Evolutionary conservation across 2,329 filamentous ascomycete species (phyloP).

Genomic region (Colletotrichum horii): DNA sequence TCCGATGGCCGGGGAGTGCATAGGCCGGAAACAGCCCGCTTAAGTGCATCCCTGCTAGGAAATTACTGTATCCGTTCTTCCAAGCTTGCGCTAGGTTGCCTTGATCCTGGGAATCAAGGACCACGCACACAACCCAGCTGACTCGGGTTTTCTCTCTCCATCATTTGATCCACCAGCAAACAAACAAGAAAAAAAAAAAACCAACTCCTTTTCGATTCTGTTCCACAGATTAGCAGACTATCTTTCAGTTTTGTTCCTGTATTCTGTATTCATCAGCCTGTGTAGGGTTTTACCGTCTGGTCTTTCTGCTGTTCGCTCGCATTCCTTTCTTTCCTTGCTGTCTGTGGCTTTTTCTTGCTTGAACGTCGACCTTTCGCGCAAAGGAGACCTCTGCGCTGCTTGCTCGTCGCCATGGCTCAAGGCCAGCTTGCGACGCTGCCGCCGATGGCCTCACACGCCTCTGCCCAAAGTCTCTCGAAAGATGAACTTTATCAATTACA

Average conservation of each 20-base stretch:
- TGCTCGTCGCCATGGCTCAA: constrained; percentile 15
- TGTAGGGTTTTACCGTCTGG: neutral
- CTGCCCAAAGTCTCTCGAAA: constrained; percentile 39
- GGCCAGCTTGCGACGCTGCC: constrained; percentile 17
- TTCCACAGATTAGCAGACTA: neutral
- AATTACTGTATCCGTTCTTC: neutral
- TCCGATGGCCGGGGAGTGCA: neutral
- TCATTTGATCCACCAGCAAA: neutral
- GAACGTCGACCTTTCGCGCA: neutral
- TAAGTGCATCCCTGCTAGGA: neutral
- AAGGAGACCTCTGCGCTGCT: neutral
- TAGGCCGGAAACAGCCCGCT: neutral
- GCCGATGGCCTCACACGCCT: constrained; percentile 25
- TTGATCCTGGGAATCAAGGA: neutral
- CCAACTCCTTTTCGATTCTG: neutral
- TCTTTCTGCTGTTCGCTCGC: neutral
- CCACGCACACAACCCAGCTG: neutral
- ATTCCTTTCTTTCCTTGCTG: neutral
- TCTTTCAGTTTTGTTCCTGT: neutral
- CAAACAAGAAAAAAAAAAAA: neutral
- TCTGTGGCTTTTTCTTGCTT: constrained; percentile 6
- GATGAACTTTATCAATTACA: constrained; percentile 62
- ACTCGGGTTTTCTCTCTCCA: neutral
- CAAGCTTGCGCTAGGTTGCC: neutral
- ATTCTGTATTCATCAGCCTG: neutral